Conservation (phyloP, 2,329 filamentous ascomycete genomes). For the Colletotrichum falcatum region DNA sequence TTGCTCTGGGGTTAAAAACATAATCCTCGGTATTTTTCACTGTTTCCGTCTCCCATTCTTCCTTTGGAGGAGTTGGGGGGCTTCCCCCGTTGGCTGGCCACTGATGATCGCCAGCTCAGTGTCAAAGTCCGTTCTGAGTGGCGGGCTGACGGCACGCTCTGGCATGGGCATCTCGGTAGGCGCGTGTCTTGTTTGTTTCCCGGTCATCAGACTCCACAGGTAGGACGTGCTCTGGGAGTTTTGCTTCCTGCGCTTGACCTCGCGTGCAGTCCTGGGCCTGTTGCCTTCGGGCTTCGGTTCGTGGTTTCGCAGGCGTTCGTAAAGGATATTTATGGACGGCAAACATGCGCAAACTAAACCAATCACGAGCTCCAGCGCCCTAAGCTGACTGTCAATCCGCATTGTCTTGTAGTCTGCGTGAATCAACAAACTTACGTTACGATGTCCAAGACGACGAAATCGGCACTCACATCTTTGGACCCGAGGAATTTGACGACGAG, state of each 20-base stretch:
- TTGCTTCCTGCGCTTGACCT: not conserved
- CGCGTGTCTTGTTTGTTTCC: slow-evolving; percentile 6
- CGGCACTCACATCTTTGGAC: slow-evolving; percentile 44
- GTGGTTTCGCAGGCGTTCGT: slow-evolving; percentile 20
- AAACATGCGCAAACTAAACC: slow-evolving; percentile 42
- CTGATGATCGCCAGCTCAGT: slow-evolving; percentile 28
- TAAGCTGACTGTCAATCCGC: not conserved
- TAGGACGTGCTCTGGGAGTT: slow-evolving; percentile 6
- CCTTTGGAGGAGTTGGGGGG: not conserved
- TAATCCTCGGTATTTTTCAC: not conserved
- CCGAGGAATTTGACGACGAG: slow-evolving; percentile 43
- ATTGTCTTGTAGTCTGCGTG: not conserved
- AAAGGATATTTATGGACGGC: slow-evolving; percentile 41
- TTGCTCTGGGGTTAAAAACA: slow-evolving; percentile 11
- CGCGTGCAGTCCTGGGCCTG: not conserved
- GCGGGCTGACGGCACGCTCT: not conserved
- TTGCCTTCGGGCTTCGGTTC: not conserved
- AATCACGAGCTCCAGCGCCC: slow-evolving; percentile 41
- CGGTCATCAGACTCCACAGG: slow-evolving; percentile 28
- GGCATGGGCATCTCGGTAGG: not conserved
- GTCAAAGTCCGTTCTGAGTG: slow-evolving; percentile 10
- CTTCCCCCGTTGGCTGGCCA: slow-evolving; percentile 13
- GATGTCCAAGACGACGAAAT: slow-evolving; percentile 43
- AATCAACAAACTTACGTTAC: slow-evolving; percentile 25
- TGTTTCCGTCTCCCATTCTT: not conserved